Percentiles rank a stretch among this genome's conserved stretches.
These are phyloP conservation scores for Mercurialis annua DNA, from an alignment of 345 rosid species.

Conservation along the genomic window DNA sequence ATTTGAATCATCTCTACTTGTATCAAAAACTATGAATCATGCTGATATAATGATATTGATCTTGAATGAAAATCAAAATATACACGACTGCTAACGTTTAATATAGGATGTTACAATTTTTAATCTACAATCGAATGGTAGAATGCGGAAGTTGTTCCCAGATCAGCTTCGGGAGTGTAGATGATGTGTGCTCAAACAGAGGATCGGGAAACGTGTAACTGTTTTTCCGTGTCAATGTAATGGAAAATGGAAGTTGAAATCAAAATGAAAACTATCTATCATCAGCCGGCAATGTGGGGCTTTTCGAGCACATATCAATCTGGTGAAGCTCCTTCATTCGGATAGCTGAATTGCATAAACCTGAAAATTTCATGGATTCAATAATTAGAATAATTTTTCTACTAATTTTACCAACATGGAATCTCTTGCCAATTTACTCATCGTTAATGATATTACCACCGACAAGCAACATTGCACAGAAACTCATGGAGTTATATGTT, in stretches of 20 bases:
- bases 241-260: background rate
- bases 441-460: too few species aligned
- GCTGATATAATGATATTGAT: too few species aligned
- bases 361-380: constrained; percentile 30
- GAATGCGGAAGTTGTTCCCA: background rate
- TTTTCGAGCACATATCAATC: constrained; percentile 62
- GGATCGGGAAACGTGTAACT: background rate
- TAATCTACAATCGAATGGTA: background rate
- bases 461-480: too few species aligned
- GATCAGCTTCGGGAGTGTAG: background rate
- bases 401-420: background rate
- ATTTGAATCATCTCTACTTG: too few species aligned
- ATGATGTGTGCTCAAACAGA: background rate
- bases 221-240: background rate
- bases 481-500: background rate
- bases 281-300: constrained; percentile 66
- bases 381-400: background rate
- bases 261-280: constrained; percentile 20
- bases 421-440: background rate
- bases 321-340: constrained; percentile 65
- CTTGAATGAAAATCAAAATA: too few species aligned
- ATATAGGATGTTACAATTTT: background rate
- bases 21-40: too few species aligned
- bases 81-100: too few species aligned
- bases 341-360: constrained; percentile 62